phyloP scores from a whole-genome alignment of 768 basidiomycete species.

The Tylopilus subfusipes region DNA sequence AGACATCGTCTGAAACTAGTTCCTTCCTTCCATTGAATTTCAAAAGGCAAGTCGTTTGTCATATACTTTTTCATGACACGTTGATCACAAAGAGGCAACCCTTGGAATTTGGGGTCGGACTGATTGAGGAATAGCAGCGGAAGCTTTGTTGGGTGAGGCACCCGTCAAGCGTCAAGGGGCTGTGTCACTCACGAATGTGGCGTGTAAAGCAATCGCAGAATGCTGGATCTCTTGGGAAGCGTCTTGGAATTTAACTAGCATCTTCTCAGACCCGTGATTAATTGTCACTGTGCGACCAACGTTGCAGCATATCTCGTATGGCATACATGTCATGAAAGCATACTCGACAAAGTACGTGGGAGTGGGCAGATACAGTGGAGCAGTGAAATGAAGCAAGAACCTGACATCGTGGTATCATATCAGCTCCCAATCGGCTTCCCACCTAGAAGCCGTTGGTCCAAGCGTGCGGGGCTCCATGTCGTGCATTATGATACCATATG shows the following conservation, averaged over 20 bases:
- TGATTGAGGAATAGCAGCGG: constrained; percentile 21
- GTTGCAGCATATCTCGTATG: constrained; percentile 7
- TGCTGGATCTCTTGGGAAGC: constrained; percentile 5
- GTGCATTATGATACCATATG: constrained; percentile 62
- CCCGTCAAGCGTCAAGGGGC: constrained; percentile 14
- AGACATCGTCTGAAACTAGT: background rate
- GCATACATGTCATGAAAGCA: constrained; percentile 10
- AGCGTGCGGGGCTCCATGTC: constrained; percentile 98
- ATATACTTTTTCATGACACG: background rate
- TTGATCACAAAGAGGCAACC: background rate
- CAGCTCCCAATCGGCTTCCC: constrained; percentile 91
- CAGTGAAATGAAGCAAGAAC: constrained; percentile 17
- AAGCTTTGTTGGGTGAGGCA: constrained; percentile 18
- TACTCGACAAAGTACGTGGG: constrained; percentile 20
- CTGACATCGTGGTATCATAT: constrained; percentile 38
- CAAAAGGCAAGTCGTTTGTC: background rate
- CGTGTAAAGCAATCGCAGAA: background rate
- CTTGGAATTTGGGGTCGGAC: constrained; percentile 13
- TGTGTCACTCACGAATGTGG: constrained; percentile 8
- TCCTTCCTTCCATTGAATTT: background rate
- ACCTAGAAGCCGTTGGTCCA: constrained; percentile 81
- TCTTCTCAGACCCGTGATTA: constrained; percentile 10
- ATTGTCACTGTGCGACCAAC: background rate
- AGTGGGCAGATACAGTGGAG: constrained; percentile 14
- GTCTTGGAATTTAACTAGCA: background rate